Conservation (phyloP, 164 flowering plant genomes). For the Sedum album region DNA sequence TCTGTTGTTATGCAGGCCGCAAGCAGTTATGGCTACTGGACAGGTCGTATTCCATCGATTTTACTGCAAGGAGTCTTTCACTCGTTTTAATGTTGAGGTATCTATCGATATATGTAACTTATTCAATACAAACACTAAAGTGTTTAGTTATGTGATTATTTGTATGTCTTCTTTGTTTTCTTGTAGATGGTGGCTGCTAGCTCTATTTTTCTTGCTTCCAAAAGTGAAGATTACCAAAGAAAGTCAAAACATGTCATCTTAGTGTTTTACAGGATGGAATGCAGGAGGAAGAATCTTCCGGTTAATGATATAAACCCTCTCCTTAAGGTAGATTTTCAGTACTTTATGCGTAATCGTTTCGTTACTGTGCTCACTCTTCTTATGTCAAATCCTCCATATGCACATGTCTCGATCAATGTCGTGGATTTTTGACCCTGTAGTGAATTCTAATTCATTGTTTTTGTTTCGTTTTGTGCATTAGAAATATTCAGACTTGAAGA, state of each 20-base stretch:
- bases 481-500: slow-evolving; percentile 77
- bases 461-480: slow-evolving; percentile 16
- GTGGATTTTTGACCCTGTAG: background rate
- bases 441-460: background rate
- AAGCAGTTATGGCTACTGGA: slow-evolving; percentile 19
- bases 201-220: slow-evolving; percentile 95
- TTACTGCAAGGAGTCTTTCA: slow-evolving; percentile 93
- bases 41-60: slow-evolving; percentile 31
- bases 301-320: slow-evolving; percentile 55
- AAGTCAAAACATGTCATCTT: background rate
- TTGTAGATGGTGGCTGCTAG: slow-evolving; percentile 92
- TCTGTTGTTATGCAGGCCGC: slow-evolving; percentile 41
- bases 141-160: background rate
- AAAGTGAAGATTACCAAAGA: slow-evolving; percentile 42
- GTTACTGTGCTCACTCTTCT: background rate
- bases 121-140: no score
- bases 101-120: no score
- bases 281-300: slow-evolving; percentile 79
- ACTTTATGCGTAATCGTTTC: background rate
- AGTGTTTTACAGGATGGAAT: slow-evolving; percentile 17
- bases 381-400: background rate
- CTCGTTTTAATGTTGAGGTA: slow-evolving; percentile 88
- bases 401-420: no score
- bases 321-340: slow-evolving; percentile 43
- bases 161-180: background rate